Evolutionary conservation across 1,139 yeast species (phyloP).

Genomic region (Blastobotrys proliferans): DNA sequence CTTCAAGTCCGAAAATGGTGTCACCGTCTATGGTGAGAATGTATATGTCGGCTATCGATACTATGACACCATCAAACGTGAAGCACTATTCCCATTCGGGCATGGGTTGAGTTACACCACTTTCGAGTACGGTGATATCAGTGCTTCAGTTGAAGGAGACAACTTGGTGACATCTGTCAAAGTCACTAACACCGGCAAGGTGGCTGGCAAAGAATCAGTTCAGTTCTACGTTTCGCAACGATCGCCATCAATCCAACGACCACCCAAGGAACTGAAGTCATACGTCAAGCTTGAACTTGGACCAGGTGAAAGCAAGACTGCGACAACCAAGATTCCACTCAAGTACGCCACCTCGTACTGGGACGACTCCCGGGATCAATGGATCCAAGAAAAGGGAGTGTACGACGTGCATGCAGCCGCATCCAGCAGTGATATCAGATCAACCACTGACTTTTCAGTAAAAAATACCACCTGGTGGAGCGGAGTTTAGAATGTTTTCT

Average conservation of each 20-base stretch:
- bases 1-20: conserved; percentile 45
- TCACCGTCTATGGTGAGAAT: conserved; percentile 53
- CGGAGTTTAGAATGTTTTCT: conserved; percentile 21
- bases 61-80: conserved; percentile 48
- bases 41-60: conserved; percentile 58
- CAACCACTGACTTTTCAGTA: conserved; percentile 27
- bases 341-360: conserved; percentile 55
- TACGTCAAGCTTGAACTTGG: conserved; percentile 46
- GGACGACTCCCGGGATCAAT: conserved; percentile 45
- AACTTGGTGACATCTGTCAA: conserved; percentile 38
- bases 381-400: conserved; percentile 50
- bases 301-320: conserved; percentile 42
- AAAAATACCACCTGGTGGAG: conserved; percentile 28
- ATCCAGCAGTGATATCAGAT: conserved; percentile 33
- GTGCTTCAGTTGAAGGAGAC: conserved; percentile 26
- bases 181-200: conserved; percentile 43
- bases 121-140: conserved; percentile 34
- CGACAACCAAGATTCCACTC: conserved; percentile 37
- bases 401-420: conserved; percentile 48
- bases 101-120: conserved; percentile 55
- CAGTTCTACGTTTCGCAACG: conserved; percentile 45
- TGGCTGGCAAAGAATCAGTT: conserved; percentile 45
- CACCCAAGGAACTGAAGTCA: conserved; percentile 55
- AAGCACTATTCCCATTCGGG: conserved; percentile 57
- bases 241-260: conserved; percentile 44